Conservation (phyloP, 208 protist species). For the Crithidia mellificae region DNA sequence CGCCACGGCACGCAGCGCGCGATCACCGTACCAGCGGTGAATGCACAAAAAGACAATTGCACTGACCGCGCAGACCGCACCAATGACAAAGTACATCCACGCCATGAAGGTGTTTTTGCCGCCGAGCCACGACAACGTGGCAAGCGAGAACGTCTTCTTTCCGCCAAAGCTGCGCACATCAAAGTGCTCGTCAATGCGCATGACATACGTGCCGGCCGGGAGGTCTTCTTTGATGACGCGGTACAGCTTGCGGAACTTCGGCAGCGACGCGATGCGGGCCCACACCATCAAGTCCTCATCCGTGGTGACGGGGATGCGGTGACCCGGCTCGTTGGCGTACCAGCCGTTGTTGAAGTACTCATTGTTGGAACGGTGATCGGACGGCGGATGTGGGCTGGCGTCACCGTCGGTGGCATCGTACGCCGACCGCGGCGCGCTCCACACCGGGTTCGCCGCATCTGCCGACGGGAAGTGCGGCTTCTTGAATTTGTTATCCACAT, state of each 20-base stretch:
- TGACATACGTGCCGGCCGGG: conserved; percentile 80
- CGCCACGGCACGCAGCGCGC: conserved; percentile 40
- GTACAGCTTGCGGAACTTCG: conserved; percentile 98
- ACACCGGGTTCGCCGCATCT: conserved; percentile 25
- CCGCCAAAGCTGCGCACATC: conserved; percentile 91
- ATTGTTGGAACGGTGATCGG: conserved; percentile 51
- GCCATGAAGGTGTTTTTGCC: conserved; percentile 95
- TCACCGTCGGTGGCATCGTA: conserved; percentile 35
- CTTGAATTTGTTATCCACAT: conserved; percentile 89
- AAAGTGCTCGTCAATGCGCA: conserved; percentile 92
- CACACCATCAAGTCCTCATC: conserved; percentile 99
- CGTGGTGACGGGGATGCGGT: conserved; percentile 79
- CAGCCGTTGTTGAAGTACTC: conserved; percentile 82
- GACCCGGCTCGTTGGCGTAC: conserved; percentile 82
- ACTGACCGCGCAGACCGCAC: conserved; percentile 80
- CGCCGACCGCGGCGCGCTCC: conserved; percentile 51
- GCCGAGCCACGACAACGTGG: conserved; percentile 94
- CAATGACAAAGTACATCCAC: conserved; percentile 93
- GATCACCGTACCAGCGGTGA: conserved; percentile 38
- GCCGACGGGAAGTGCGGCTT: conserved; percentile 39
- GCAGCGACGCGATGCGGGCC: conserved; percentile 95
- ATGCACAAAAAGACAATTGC: conserved; percentile 65
- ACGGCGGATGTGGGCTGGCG: conserved; percentile 11
- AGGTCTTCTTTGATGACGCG: conserved; percentile 89
- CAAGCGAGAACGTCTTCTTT: conserved; percentile 94